Evolutionary conservation across 2,329 filamentous ascomycete genomes (phyloP).

Genomic region (Penicillium sp.): DNA sequence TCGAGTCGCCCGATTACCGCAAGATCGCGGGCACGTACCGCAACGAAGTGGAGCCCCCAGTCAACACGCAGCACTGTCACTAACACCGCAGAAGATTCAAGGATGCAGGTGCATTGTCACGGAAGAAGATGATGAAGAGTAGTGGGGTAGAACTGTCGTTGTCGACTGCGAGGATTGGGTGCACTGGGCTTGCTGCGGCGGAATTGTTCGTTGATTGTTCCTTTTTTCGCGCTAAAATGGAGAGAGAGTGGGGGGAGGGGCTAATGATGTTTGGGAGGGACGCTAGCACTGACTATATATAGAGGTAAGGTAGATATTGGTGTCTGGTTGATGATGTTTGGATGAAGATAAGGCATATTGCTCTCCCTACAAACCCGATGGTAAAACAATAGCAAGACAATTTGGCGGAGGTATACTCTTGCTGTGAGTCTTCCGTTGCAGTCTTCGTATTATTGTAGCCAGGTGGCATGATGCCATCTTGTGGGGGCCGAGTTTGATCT

Average conservation of each 20-base stretch:
- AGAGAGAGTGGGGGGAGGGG: slow-evolving; percentile 20
- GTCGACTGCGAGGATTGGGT: not conserved
- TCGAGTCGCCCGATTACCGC: not conserved
- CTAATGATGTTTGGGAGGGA: slow-evolving; percentile 17
- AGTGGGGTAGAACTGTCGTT: not conserved
- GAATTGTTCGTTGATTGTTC: not conserved
- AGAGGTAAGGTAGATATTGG: not conserved
- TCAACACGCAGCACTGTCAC: not conserved
- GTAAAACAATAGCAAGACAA: not conserved
- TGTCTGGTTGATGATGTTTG: not conserved
- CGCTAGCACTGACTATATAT: slow-evolving; percentile 9
- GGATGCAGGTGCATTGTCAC: not conserved
- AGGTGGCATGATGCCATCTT: not conserved
- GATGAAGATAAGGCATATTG: not conserved
- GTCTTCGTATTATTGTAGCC: not conserved
- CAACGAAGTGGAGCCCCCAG: not conserved
- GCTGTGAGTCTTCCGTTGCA: not conserved
- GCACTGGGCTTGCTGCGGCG: not conserved
- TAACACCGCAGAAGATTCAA: not conserved
- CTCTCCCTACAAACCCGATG: not conserved
- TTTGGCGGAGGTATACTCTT: not conserved
- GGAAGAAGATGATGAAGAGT: not conserved
- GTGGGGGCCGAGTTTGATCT: not conserved
- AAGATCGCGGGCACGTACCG: slow-evolving; percentile 3
- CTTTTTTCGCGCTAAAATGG: slow-evolving; percentile 22